Evolutionary conservation across 805 yeast species (phyloP).

Genomic region (Schwanniomyces sp.): DNA sequence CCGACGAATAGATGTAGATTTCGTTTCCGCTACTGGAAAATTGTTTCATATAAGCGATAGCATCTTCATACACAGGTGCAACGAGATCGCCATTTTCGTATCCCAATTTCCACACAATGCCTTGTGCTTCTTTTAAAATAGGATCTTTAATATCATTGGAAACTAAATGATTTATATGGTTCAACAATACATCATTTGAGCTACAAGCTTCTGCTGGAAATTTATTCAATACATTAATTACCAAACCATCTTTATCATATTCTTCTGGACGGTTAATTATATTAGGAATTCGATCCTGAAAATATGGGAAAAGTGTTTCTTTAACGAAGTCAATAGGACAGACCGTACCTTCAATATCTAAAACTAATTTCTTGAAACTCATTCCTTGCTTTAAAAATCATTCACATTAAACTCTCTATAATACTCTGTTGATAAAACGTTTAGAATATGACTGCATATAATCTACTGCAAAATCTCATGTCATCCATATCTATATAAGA

Average conservation of each 20-base stretch:
- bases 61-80: constrained; percentile 79
- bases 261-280: constrained; percentile 34
- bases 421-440: neutral
- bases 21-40: constrained; percentile 31
- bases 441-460: neutral
- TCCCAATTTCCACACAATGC: constrained; percentile 78
- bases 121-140: constrained; percentile 75
- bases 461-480: neutral
- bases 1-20: constrained; percentile 83
- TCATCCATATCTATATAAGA: neutral
- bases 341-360: constrained; percentile 91
- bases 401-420: neutral
- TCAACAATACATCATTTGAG: constrained; percentile 31
- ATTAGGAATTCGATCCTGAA: constrained; percentile 50
- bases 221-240: constrained; percentile 33
- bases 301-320: constrained; percentile 75
- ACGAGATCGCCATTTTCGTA: constrained; percentile 71
- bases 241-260: constrained; percentile 12
- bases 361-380: constrained; percentile 29
- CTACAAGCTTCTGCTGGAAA: constrained; percentile 43
- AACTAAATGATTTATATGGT: constrained; percentile 60
- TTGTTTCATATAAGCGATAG: constrained; percentile 52
- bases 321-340: constrained; percentile 91
- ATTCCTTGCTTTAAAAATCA: neutral
- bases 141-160: constrained; percentile 73